A percentile compares a stretch with the other conserved stretches of the same genome.
Evolutionary conservation across 306 rosid species (phyloP).

Genomic region (Gastrolobium bilobum): DNA sequence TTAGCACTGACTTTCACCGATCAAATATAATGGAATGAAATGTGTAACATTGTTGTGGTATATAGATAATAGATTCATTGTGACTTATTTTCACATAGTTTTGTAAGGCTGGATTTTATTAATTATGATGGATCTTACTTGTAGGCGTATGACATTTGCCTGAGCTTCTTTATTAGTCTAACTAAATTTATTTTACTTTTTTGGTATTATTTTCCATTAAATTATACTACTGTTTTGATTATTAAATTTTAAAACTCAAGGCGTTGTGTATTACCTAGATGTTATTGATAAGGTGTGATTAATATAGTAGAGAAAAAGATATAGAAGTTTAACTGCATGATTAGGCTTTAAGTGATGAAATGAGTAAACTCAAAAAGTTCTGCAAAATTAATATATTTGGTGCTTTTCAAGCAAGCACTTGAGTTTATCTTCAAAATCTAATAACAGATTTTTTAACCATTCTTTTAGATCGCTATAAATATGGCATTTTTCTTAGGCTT

Average conservation of each 20-base stretch:
- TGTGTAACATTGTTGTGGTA: neutral
- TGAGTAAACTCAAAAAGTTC: slow-evolving; percentile 23
- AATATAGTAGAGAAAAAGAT: slow-evolving; percentile 20
- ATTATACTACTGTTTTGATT: neutral
- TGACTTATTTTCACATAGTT: neutral
- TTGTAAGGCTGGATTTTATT: neutral
- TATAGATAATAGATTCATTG: too few relatives aligned
- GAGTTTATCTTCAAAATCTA: slow-evolving; percentile 17
- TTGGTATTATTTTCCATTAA: neutral
- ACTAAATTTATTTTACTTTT: neutral
- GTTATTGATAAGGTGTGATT: slow-evolving; percentile 16
- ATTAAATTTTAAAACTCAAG: slow-evolving; percentile 11
- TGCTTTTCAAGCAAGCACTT: slow-evolving; percentile 31
- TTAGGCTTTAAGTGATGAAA: slow-evolving; percentile 28
- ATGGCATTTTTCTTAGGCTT: too few relatives aligned
- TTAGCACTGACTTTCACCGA: neutral
- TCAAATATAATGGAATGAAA: neutral
- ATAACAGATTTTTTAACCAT: neutral
- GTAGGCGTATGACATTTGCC: neutral
- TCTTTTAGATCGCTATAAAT: slow-evolving; percentile 17
- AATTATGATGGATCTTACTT: neutral
- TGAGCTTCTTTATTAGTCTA: neutral
- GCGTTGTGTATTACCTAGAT: slow-evolving; percentile 10
- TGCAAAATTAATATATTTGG: slow-evolving; percentile 19
- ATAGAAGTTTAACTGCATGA: slow-evolving; percentile 16